Base-by-base conservation (phyloP, 345 rosid species). In the Populus euphratica region DNA sequence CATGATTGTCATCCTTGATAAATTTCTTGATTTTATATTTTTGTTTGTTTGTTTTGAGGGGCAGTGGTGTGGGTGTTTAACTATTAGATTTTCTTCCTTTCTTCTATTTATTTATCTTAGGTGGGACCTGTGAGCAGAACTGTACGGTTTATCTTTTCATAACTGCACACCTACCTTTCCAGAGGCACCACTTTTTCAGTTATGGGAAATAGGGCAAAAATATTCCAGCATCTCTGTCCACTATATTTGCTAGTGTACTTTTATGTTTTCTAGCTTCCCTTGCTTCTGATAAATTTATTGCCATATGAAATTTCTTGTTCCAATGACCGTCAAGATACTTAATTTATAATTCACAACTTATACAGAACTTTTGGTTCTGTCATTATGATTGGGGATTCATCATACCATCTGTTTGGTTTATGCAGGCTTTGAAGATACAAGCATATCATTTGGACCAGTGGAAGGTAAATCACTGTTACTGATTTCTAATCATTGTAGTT, bases 371-470 rank as follows among this genome's bases (percentile, higher is more conserved):
- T 68, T 74, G 36, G 21, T 50, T 68, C 47, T 27, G 50, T 79
- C 49, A 44, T 59, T 54, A 6, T 72, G 21, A 20, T 63, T 25
- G 68, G 33, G 47, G 35, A 56, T 79, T 78, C 23, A 56, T 50
- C 35, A 10, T 47, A 68, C 70, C 70, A 67, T 72, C 52, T 77
- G 44, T 56, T 71, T 83, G 80, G 63, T 67, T 73, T 73, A 21
- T 78, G 87, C 92, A 95, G 99, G 98, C 70, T 92, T 95, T 85
- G 99, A 93, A 66, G 99, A 93, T 78, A 65, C 96, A 27, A 82
- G 91, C 80, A 84, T 96, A 75, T 81, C 98, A 64, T 95, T 93
- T 81, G 99, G 99, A 74, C 93, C 97, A 1, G 90, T 89, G 68
- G 99, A 95, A 92, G 98, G 99, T 93, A 91, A 73, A 76, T 62